Conservation (phyloP, 192 early-diverging fungal genomes). For the Backusella parvicylindrica region DNA sequence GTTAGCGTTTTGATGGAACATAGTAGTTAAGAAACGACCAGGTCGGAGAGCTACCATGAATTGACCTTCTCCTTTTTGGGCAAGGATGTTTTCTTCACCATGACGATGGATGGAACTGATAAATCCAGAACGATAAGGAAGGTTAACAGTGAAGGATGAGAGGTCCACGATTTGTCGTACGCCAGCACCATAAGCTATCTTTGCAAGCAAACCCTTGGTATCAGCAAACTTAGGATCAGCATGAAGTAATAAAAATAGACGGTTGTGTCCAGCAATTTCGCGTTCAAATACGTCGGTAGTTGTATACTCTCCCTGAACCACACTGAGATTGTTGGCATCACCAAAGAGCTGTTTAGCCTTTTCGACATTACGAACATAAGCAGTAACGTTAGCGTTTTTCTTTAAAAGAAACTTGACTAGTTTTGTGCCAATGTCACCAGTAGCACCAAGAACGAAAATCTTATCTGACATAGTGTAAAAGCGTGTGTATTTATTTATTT, state of each 20-base stretch:
- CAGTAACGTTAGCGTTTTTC: no score
- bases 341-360: no score
- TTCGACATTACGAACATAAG: no score
- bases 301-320: conserved; percentile 12
- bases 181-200: no score
- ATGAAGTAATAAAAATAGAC: background rate
- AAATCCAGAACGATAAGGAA: background rate
- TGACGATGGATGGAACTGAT: background rate
- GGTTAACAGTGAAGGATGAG: background rate
- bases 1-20: no score
- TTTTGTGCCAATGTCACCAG: no score
- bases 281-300: background rate
- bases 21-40: conserved; percentile 2
- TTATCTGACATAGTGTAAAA: background rate
- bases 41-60: conserved; percentile 13
- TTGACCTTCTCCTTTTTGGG: background rate
- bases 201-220: background rate
- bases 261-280: no score
- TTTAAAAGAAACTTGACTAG: no score
- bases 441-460: conserved; percentile 13
- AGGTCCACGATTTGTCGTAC: conserved; percentile 24
- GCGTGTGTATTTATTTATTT: no score
- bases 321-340: no score
- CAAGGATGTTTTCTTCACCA: background rate
- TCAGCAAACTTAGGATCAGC: background rate